Evolutionary conservation across 2,329 filamentous ascomycete genomes (phyloP).

Genomic region (Ploettnerulaceae sp.): DNA sequence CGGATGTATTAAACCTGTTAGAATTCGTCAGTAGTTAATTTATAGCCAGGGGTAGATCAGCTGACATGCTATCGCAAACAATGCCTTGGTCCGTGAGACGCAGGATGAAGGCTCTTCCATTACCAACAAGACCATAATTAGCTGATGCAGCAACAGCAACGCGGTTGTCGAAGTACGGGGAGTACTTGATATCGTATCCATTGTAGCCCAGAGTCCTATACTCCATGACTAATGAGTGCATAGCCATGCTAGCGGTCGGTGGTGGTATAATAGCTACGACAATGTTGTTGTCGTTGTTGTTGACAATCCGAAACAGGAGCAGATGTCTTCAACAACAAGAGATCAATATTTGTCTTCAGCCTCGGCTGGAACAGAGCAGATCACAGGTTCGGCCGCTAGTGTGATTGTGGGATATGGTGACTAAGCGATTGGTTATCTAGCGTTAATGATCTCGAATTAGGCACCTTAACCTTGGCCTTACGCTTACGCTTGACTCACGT

Average conservation of each 20-base stretch:
- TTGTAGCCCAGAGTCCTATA: slow-evolving; percentile 92
- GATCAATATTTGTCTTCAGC: too few relatives aligned
- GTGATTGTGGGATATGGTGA: too few relatives aligned
- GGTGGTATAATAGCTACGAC: too few relatives aligned
- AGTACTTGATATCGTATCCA: slow-evolving; percentile 96
- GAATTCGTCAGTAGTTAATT: neutral
- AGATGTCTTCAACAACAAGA: neutral
- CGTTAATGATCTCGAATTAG: too few relatives aligned
- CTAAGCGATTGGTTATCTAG: slow-evolving; percentile 4
- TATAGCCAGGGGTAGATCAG: neutral
- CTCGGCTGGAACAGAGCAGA: neutral
- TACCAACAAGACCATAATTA: slow-evolving; percentile 96
- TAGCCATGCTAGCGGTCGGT: too few relatives aligned
- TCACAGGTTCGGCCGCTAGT: neutral
- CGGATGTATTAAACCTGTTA: slow-evolving; percentile 90
- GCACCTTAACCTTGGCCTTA: too few relatives aligned
- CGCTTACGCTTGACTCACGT: neutral
- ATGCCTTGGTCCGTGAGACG: slow-evolving; percentile 80
- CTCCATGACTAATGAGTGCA: slow-evolving; percentile 49
- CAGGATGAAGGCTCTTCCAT: slow-evolving; percentile 83
- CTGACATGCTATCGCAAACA: slow-evolving; percentile 74
- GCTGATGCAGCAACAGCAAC: slow-evolving; percentile 86
- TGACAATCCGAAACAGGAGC: neutral
- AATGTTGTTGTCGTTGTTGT: neutral
- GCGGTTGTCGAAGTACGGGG: slow-evolving; percentile 93